Evolutionary conservation across 2,329 filamentous ascomycete genomes (phyloP).

Genomic region (Periglandula ipomoeae): DNA sequence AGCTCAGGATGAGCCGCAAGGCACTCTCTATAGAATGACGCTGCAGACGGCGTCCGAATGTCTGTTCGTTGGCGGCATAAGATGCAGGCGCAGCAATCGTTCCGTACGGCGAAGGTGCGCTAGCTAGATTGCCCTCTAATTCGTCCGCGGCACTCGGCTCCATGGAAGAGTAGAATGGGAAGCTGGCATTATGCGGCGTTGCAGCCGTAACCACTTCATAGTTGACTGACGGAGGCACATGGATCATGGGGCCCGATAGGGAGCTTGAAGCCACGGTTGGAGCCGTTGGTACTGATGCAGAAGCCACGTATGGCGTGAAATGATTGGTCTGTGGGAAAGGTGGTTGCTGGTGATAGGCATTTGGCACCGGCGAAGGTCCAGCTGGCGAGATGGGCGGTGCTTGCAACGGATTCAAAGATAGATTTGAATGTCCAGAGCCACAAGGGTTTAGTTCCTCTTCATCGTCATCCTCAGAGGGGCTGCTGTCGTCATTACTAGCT

Average conservation of each 20-base stretch:
- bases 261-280: neutral
- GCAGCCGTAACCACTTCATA: constrained; percentile 44
- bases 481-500: constrained; percentile 19
- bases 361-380: neutral
- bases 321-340: neutral
- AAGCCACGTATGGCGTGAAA: neutral
- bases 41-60: constrained; percentile 63
- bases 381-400: neutral
- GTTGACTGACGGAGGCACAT: constrained; percentile 14
- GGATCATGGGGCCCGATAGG: constrained; percentile 2
- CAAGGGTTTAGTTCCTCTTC: neutral
- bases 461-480: constrained; percentile 3
- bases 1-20: constrained; percentile 44
- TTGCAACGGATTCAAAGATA: neutral
- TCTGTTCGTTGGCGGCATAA: constrained; percentile 54
- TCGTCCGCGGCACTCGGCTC: constrained; percentile 9
- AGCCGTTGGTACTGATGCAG: neutral
- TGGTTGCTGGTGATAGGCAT: neutral
- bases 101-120: constrained; percentile 19
- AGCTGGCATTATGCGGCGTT: constrained; percentile 44
- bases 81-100: constrained; percentile 37
- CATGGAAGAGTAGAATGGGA: constrained; percentile 30
- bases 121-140: constrained; percentile 11
- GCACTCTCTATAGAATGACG: constrained; percentile 55
- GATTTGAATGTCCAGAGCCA: neutral